Evolutionary conservation across 441 rosid species (phyloP).

Genomic region (Erodium texanum): DNA sequence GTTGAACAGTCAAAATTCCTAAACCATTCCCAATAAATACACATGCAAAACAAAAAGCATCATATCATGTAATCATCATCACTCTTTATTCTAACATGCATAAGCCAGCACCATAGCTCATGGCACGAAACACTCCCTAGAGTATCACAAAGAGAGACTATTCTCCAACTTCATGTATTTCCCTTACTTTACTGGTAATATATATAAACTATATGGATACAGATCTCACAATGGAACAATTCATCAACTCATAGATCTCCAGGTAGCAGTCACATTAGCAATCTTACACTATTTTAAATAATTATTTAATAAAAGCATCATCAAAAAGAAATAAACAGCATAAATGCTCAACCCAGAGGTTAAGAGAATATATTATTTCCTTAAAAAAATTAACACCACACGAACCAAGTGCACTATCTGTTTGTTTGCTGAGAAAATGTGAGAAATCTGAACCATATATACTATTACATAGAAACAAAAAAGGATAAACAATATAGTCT

Average conservation of each 20-base stretch:
- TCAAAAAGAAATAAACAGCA: background rate
- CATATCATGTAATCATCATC: background rate
- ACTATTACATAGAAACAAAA: background rate
- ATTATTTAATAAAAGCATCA: background rate
- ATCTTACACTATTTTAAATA: background rate
- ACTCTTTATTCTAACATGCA: background rate
- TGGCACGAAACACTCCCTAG: too few species aligned
- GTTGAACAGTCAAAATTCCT: background rate
- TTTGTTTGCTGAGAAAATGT: constrained; percentile 2
- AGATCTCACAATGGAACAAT: too few species aligned
- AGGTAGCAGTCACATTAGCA: background rate
- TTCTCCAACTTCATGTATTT: too few species aligned
- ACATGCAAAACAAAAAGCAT: background rate
- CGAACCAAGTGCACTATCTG: background rate
- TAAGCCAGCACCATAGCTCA: too few species aligned
- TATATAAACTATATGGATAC: too few species aligned
- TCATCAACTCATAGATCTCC: background rate
- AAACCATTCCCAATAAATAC: background rate
- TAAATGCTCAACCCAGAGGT: background rate
- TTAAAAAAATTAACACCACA: background rate
- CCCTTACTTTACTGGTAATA: too few species aligned
- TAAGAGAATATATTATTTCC: background rate
- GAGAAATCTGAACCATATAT: background rate
- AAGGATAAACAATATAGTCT: background rate
- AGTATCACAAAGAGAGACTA: background rate